Evolutionary conservation across 176 grass and related monocot genomes (phyloP).

Genomic region (Typha latifolia): DNA sequence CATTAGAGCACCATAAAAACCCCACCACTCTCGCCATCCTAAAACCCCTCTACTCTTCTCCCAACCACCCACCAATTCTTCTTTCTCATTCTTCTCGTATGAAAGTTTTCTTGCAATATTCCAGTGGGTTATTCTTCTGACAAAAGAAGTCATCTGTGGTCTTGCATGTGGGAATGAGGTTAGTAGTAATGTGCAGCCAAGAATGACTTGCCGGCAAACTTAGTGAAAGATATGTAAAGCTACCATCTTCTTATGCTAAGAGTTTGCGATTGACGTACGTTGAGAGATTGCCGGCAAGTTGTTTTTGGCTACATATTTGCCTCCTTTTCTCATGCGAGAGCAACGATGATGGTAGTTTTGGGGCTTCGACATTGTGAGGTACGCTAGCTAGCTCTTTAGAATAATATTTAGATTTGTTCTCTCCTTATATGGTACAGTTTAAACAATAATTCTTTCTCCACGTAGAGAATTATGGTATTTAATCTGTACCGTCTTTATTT

Average conservation of each 20-base stretch:
- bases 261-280: no score
- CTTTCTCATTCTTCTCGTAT: not conserved
- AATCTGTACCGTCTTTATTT: no score
- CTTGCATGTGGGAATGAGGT: constrained; percentile 68
- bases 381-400: no score
- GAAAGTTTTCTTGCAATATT: not conserved
- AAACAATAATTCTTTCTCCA: no score
- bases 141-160: constrained; percentile 27
- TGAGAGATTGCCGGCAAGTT: constrained; percentile 23
- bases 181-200: constrained; percentile 66
- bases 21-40: not conserved
- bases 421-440: not conserved
- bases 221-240: no score
- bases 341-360: constrained; percentile 23
- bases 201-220: constrained; percentile 66
- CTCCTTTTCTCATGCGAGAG: constrained; percentile 58
- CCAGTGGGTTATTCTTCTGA: not conserved
- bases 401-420: not conserved
- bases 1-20: not conserved
- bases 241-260: no score
- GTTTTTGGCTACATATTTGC: constrained; percentile 56
- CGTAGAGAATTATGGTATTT: no score
- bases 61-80: not conserved
- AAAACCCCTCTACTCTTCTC: no score
- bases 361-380: not conserved